Conservation (phyloP, 2,329 filamentous ascomycete genomes). For the Scedosporium dehoogii region DNA sequence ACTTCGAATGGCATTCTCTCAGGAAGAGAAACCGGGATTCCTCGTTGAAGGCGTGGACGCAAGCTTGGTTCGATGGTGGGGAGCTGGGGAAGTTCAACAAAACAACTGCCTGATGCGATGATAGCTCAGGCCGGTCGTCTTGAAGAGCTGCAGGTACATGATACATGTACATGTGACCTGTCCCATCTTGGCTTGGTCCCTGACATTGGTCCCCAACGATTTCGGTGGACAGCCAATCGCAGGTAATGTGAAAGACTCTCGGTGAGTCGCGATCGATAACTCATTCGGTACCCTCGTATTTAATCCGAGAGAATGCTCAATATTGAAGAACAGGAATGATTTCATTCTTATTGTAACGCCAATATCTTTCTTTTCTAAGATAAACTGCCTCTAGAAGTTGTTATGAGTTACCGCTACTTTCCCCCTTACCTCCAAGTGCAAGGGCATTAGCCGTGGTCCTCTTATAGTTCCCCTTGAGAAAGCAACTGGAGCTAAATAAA, state of each 20-base stretch:
- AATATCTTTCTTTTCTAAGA: too few relatives aligned
- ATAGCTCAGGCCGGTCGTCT: background rate
- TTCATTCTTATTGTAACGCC: too few relatives aligned
- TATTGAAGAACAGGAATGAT: too few relatives aligned
- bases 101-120: background rate
- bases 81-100: background rate
- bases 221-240: slow-evolving; percentile 4
- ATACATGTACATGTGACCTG: background rate
- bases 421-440: too few relatives aligned
- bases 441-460: too few relatives aligned
- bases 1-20: background rate
- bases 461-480: too few relatives aligned
- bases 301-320: too few relatives aligned
- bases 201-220: slow-evolving; percentile 2
- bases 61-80: background rate
- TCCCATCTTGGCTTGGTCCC: background rate
- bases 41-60: background rate
- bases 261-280: background rate
- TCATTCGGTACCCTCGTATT: too few relatives aligned
- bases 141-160: background rate
- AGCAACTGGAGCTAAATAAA: too few relatives aligned
- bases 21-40: background rate
- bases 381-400: too few relatives aligned
- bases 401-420: too few relatives aligned
- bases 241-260: background rate